A percentile compares a stretch with the other conserved stretches of the same genome.
Conservation (phyloP, 805 yeast species). For the Candida maesae region DNA sequence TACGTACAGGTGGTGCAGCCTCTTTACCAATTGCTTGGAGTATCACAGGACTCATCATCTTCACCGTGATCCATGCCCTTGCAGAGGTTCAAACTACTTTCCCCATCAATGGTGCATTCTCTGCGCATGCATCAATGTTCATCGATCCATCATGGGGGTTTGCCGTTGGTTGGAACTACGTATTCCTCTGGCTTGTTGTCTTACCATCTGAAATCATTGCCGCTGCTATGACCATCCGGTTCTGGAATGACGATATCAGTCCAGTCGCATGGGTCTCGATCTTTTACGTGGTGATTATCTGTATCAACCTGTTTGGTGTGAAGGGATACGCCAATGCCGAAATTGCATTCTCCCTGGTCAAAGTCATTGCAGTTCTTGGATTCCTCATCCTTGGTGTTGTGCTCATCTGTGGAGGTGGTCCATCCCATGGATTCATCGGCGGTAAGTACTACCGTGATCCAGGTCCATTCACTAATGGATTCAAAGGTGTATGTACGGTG, state of each 20-base stretch:
- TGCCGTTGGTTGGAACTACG: constrained; percentile 57
- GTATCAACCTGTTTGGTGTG: constrained; percentile 52
- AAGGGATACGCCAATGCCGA: constrained; percentile 54
- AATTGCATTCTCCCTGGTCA: constrained; percentile 44
- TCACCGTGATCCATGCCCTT: constrained; percentile 55
- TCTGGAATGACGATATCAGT: constrained; percentile 42
- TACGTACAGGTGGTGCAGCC: constrained; percentile 61
- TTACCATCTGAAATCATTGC: constrained; percentile 51
- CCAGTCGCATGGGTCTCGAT: constrained; percentile 50
- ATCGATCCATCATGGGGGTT: constrained; percentile 60
- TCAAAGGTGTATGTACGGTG: constrained; percentile 51
- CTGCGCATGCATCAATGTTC: constrained; percentile 57
- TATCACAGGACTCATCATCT: constrained; percentile 53
- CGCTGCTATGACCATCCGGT: constrained; percentile 50
- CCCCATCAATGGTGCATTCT: constrained; percentile 63
- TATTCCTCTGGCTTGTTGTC: constrained; percentile 48
- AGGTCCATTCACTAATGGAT: constrained; percentile 62
- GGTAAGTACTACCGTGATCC: constrained; percentile 46
- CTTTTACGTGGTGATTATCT: constrained; percentile 45
- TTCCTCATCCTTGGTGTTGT: constrained; percentile 53
- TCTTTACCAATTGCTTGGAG: constrained; percentile 54
- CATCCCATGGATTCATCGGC: constrained; percentile 40
- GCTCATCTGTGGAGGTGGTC: constrained; percentile 47
- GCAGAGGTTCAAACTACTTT: constrained; percentile 59
- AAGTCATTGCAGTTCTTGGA: constrained; percentile 46